Percentiles rank a stretch among this genome's conserved stretches.
Conservation (phyloP, 2,329 filamentous ascomycete species). For the Sporothrix pseudoabietina region DNA sequence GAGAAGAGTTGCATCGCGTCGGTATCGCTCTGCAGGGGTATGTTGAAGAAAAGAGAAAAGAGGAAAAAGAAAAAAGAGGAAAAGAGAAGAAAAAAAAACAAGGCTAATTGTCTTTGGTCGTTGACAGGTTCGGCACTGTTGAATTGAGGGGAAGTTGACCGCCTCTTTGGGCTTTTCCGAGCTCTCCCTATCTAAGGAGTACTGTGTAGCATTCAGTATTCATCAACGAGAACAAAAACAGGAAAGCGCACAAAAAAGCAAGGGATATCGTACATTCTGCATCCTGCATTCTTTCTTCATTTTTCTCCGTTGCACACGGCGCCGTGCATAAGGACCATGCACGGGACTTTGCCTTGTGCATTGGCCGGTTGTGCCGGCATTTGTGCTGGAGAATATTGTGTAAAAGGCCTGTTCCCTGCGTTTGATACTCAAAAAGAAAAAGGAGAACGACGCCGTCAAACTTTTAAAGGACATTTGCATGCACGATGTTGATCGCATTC, state of each 20-base stretch:
- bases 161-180: not conserved
- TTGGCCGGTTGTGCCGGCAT: not conserved
- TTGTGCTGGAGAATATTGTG: slow-evolving; percentile 18
- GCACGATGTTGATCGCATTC: slow-evolving; percentile 17
- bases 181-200: too few relatives aligned
- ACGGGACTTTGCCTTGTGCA: not conserved
- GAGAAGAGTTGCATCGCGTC: not conserved
- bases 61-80: too few relatives aligned
- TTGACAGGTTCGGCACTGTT: slow-evolving; percentile 7
- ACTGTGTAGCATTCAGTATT: not conserved
- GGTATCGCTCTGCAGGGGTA: not conserved
- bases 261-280: not conserved
- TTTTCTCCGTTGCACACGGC: slow-evolving; percentile 1
- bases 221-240: not conserved
- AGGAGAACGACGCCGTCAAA: not conserved
- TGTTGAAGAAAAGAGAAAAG: not conserved
- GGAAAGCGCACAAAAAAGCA: not conserved
- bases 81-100: not conserved
- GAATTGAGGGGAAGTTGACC: not conserved
- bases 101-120: not conserved
- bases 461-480: not conserved
- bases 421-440: not conserved
- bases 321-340: slow-evolving; percentile 18
- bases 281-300: slow-evolving; percentile 13
- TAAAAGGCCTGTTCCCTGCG: not conserved